Evolutionary conservation across 23 red algal species (phyloP), one percentile per base, ranked within the genome.

Genomic region (Agarophyton chilense): DNA sequence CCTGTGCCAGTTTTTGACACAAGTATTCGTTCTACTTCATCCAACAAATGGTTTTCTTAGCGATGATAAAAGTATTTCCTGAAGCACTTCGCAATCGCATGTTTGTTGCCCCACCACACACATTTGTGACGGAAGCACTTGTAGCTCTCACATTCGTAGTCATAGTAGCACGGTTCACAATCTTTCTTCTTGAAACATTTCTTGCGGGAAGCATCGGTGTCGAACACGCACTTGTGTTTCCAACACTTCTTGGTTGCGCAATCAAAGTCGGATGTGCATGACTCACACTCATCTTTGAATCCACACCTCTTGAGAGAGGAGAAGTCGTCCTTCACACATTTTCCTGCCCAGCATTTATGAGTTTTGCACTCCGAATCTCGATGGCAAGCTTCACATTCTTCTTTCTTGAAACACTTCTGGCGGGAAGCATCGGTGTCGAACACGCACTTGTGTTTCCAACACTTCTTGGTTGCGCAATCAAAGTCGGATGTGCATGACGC

Each of bases 181-280:
- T 86, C 65, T 34, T 29, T 43, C 82, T 71, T 86, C 38, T 53
- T 53, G 65, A 89, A 89, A 31, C 85, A 89, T 52, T 89, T 89
- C 25, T 22, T 71, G 16, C 52, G 46, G 0, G 85, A 89, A 1
- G n/a, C 85, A 36, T 63, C 54, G 29, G 71, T 77, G 43, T 89
- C 67, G 29, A 47, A 63, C 21, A 89, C 85, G 9, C 85, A 89
- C 41, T 84, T 84, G 38, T 36, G 13, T 8, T 71, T 71, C 80
- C 55, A 64, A 34, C 80, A 84, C 14, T 67, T 64, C 62, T 84
- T 84, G 80, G 80, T 67, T 2, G 57, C 80, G 45, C 80, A 84
- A 26, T 84, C 80, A 39, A 7, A 24, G 61, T 44, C 55, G 8
- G 54, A 43, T 13, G 28, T 67, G 39, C 80, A 84, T 0, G 58